Percentiles rank a stretch among this genome's conserved stretches.
phyloP scores from a whole-genome alignment of 2,329 filamentous ascomycete genomes.

The Fonsecaea monophora region DNA sequence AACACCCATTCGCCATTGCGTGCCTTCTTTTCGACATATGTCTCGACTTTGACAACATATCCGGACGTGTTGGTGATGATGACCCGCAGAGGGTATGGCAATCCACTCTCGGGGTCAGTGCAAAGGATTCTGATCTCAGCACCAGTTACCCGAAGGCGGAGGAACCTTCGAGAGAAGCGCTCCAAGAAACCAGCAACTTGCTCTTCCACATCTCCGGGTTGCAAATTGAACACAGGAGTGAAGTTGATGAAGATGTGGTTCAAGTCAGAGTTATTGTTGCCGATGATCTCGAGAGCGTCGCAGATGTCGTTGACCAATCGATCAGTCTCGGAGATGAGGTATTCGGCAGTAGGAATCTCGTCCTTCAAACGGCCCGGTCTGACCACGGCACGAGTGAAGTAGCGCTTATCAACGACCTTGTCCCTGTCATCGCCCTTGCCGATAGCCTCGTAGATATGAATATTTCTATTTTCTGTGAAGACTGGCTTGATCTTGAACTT shows the following conservation, averaged over 20 bases:
- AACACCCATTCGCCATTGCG: constrained; percentile 99
- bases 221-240: constrained; percentile 91
- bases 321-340: constrained; percentile 96
- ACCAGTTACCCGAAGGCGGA: constrained; percentile 94
- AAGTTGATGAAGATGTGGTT: constrained; percentile 99
- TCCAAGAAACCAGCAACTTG: constrained; percentile 94
- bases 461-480: constrained; percentile 98
- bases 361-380: constrained; percentile 92
- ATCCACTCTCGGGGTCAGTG: constrained; percentile 83
- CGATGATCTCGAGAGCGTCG: constrained; percentile 96
- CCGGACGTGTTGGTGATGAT: constrained; percentile 98
- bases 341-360: constrained; percentile 97
- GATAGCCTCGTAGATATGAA: constrained; percentile 96
- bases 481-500: constrained; percentile 99
- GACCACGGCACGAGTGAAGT: constrained; percentile 96
- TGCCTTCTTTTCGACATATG: constrained; percentile 96
- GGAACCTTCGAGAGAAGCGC: constrained; percentile 90
- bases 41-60: constrained; percentile 95
- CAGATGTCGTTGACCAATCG: constrained; percentile 97
- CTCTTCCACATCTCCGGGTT: constrained; percentile 87
- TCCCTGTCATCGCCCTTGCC: constrained; percentile 95
- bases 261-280: constrained; percentile 98
- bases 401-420: constrained; percentile 74
- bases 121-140: constrained; percentile 99
- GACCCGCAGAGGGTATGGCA: constrained; percentile 89